Evolutionary conservation across 2,329 filamentous ascomycete genomes (phyloP).

Genomic region (Emmonsiellopsis sp.): DNA sequence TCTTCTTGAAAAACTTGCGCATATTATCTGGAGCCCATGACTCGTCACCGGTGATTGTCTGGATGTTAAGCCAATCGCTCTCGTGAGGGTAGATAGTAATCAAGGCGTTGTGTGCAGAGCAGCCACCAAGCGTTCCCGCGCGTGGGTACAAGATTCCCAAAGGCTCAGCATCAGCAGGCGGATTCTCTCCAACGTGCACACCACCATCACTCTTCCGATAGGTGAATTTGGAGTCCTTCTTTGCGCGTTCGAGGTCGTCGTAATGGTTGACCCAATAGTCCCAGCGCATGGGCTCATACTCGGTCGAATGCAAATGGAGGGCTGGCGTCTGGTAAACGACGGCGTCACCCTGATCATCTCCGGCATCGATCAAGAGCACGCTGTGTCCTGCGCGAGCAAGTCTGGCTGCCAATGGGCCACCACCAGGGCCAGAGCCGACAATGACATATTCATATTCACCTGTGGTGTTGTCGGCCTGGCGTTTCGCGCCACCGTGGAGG

Average conservation of each 20-base stretch:
- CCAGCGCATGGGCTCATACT: slow-evolving; percentile 51
- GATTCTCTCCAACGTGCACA: slow-evolving; percentile 45
- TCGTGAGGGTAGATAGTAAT: slow-evolving; percentile 50
- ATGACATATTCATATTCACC: slow-evolving; percentile 52
- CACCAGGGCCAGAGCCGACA: slow-evolving; percentile 52
- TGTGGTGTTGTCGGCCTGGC: not conserved
- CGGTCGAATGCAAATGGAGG: slow-evolving; percentile 44
- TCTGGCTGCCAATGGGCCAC: slow-evolving; percentile 49
- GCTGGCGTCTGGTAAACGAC: slow-evolving; percentile 48
- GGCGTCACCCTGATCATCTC: slow-evolving; percentile 47
- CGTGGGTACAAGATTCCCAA: slow-evolving; percentile 50
- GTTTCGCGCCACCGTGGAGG: not conserved
- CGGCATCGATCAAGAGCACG: slow-evolving; percentile 54
- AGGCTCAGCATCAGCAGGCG: slow-evolving; percentile 41
- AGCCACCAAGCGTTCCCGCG: slow-evolving; percentile 47
- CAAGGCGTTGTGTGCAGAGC: slow-evolving; percentile 53
- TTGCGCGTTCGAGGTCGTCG: slow-evolving; percentile 43
- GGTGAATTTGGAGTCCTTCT: slow-evolving; percentile 50
- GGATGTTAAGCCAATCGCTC: slow-evolving; percentile 50
- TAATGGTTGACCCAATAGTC: slow-evolving; percentile 59
- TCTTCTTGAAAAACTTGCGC: slow-evolving; percentile 44
- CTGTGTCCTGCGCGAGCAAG: slow-evolving; percentile 52
- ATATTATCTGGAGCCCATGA: slow-evolving; percentile 50
- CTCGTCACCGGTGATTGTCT: slow-evolving; percentile 47
- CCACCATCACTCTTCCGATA: slow-evolving; percentile 45